Conservation (phyloP, 2,329 filamentous ascomycete species). For the Curvularia lunata region DNA sequence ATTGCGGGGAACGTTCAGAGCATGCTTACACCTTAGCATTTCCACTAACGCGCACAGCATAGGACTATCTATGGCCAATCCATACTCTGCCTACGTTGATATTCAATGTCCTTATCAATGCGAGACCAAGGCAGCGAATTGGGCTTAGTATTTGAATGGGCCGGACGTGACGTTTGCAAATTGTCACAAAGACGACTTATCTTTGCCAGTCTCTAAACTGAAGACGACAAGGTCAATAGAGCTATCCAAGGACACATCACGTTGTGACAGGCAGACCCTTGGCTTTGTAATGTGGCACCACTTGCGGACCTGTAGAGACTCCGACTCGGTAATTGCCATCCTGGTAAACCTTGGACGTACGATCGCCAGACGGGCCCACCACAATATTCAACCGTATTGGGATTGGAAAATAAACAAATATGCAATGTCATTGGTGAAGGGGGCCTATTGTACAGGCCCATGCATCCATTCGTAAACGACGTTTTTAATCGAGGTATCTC, state of each 20-base stretch:
- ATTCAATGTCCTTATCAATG: background rate
- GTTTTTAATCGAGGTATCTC: slow-evolving; percentile 19
- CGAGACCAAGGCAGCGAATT: no score
- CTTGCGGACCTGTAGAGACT: background rate
- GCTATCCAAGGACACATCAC: background rate
- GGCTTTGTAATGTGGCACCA: background rate
- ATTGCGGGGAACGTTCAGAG: slow-evolving; percentile 6
- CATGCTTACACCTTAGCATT: background rate
- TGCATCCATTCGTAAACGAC: slow-evolving; percentile 25
- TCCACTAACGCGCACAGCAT: background rate
- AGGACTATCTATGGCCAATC: background rate
- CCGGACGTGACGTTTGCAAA: background rate
- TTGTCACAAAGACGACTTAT: no score
- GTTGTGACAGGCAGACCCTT: background rate
- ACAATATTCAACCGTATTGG: background rate
- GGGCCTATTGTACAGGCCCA: slow-evolving; percentile 23
- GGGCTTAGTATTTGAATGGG: background rate
- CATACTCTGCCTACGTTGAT: background rate
- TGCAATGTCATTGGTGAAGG: slow-evolving; percentile 26
- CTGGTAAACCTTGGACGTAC: background rate
- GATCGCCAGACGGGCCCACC: background rate
- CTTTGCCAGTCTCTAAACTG: background rate
- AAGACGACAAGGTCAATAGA: background rate
- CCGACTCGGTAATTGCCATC: background rate
- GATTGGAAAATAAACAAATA: slow-evolving; percentile 23